These are phyloP conservation scores for Xylaria scruposa DNA, from an alignment of 495 filamentous ascomycete species.

Conservation along the genomic window DNA sequence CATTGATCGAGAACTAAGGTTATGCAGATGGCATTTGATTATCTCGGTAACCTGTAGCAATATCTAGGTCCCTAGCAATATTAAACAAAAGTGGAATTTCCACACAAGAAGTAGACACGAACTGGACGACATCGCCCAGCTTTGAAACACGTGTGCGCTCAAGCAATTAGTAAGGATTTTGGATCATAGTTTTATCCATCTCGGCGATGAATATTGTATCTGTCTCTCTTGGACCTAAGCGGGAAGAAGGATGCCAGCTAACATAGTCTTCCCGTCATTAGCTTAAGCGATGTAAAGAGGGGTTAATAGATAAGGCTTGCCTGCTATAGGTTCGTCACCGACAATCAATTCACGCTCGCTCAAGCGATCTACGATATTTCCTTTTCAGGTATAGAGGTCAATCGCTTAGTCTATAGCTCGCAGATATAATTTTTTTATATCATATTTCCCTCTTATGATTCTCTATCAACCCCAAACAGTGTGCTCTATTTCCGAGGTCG, in stretches of 20 bases:
- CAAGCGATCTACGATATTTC: background rate
- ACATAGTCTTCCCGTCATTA: background rate
- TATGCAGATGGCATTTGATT: background rate
- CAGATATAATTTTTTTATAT: background rate
- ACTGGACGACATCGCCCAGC: background rate
- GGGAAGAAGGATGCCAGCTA: no score
- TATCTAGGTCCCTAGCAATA: background rate
- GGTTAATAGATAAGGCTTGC: background rate
- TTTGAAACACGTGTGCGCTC: background rate
- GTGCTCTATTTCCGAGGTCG: background rate
- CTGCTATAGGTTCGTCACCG: background rate
- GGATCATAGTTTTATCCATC: background rate
- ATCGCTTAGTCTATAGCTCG: background rate
- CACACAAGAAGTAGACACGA: background rate
- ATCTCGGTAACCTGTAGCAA: background rate
- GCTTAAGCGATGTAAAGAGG: background rate
- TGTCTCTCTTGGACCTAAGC: no score
- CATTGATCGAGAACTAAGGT: background rate
- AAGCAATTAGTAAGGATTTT: background rate
- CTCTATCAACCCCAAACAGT: background rate
- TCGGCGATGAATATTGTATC: background rate
- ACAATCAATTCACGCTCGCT: background rate
- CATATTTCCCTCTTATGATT: background rate
- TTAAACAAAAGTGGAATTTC: background rate
- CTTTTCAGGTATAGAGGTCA: background rate